These are phyloP conservation scores for Penicillium italicum DNA, from an alignment of 2,329 filamentous ascomycete genomes.

Conservation along the genomic window DNA sequence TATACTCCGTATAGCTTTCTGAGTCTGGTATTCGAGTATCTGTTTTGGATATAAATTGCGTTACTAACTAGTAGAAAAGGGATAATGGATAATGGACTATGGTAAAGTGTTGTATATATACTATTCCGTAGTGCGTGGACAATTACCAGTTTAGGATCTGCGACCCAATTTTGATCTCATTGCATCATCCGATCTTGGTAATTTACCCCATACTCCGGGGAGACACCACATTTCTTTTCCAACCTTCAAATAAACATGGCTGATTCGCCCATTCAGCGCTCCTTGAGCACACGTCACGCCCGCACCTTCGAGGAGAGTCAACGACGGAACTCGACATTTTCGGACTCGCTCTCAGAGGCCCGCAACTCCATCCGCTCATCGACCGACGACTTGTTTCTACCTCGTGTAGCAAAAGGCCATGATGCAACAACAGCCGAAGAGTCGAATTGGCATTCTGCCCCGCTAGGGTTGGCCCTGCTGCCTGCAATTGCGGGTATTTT, in stretches of 20 bases:
- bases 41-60: too few relatives aligned
- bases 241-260: conserved; percentile 7
- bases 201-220: background rate
- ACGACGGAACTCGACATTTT: conserved; percentile 73
- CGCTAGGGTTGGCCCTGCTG: conserved; percentile 76
- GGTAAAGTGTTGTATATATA: background rate
- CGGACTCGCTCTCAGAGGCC: conserved; percentile 68
- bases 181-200: conserved; percentile 3
- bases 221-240: background rate
- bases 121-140: too few relatives aligned
- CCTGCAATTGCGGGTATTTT: conserved; percentile 81
- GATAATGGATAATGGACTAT: too few relatives aligned
- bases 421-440: conserved; percentile 44
- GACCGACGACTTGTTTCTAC: conserved; percentile 65
- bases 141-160: background rate
- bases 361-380: conserved; percentile 61
- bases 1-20: too few relatives aligned
- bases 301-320: conserved; percentile 43
- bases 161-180: background rate
- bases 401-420: conserved; percentile 45
- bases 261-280: conserved; percentile 6
- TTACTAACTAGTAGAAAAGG: too few relatives aligned
- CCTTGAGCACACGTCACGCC: background rate
- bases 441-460: conserved; percentile 73
- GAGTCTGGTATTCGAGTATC: too few relatives aligned